Conservation (phyloP, 768 basidiomycete genomes). For the Chiua virens region DNA sequence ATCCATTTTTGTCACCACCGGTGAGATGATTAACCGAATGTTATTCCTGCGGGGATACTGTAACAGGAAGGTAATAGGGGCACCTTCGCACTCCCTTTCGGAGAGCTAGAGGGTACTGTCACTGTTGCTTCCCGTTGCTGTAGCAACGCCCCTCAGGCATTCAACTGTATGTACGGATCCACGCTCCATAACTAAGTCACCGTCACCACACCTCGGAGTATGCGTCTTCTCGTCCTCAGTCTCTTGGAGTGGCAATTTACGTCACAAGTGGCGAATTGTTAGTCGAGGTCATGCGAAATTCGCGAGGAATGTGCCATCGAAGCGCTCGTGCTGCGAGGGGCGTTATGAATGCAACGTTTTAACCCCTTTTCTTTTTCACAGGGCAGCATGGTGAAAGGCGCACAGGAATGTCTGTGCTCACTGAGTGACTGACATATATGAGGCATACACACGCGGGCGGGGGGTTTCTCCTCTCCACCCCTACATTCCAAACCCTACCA, state of each 20-base stretch:
- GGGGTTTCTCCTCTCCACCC: background rate
- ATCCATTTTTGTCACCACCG: conserved; percentile 57
- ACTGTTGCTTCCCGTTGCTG: background rate
- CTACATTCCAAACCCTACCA: background rate
- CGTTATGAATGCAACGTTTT: conserved; percentile 20
- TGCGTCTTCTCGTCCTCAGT: background rate
- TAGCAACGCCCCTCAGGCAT: background rate
- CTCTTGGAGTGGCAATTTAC: no score
- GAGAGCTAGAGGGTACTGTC: background rate
- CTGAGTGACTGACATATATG: conserved; percentile 16
- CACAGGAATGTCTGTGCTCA: background rate
- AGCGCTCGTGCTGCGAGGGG: conserved; percentile 5
- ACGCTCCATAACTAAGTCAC: no score
- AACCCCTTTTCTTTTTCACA: conserved; percentile 6
- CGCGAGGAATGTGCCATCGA: background rate
- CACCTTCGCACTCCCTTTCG: conserved; percentile 36
- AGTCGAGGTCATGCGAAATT: background rate
- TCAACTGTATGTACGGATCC: no score
- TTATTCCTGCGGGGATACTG: conserved; percentile 31
- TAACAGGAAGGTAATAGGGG: conserved; percentile 26
- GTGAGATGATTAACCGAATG: conserved; percentile 42
- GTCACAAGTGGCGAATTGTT: no score
- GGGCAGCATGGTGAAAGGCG: conserved; percentile 4
- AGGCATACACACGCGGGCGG: background rate
- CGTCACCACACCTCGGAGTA: background rate